Conservation (phyloP, 2,329 filamentous ascomycete genomes). For the Lasiodiplodia sp. region DNA sequence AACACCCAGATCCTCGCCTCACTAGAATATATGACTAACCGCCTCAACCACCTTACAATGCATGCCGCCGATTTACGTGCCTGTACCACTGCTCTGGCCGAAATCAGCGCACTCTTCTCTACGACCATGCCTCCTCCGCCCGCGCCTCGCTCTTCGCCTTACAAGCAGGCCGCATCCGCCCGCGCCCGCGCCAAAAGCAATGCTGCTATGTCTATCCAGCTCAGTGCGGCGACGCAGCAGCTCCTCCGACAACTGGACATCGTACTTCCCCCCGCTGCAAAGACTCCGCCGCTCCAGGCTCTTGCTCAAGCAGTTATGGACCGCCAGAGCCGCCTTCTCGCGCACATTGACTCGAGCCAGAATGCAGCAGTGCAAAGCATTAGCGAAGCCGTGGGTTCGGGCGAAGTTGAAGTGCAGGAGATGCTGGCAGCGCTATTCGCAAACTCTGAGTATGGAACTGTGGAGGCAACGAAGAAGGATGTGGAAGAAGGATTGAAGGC, state of each 20-base stretch:
- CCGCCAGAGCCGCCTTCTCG: conserved; percentile 43
- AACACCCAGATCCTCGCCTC: conserved; percentile 46
- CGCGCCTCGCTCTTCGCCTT: conserved; percentile 36
- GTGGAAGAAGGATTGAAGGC: conserved; percentile 43
- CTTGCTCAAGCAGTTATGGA: conserved; percentile 43
- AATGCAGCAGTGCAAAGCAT: conserved; percentile 42
- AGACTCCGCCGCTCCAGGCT: conserved; percentile 35
- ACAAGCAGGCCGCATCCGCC: conserved; percentile 38
- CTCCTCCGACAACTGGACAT: conserved; percentile 44
- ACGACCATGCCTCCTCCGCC: conserved; percentile 33
- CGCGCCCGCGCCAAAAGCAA: conserved; percentile 41
- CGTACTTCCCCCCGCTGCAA: conserved; percentile 34
- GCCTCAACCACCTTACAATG: conserved; percentile 40
- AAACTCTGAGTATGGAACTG: conserved; percentile 43
- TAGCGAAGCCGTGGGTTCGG: conserved; percentile 45
- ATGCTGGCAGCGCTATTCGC: conserved; percentile 48
- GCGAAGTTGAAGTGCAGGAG: conserved; percentile 46
- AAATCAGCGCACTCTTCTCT: conserved; percentile 39
- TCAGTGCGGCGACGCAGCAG: conserved; percentile 44
- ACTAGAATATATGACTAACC: conserved; percentile 51
- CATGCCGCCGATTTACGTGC: conserved; percentile 39
- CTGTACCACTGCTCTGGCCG: conserved; percentile 43
- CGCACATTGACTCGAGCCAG: conserved; percentile 45
- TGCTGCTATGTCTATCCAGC: conserved; percentile 39
- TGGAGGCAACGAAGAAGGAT: conserved; percentile 37